Base-by-base conservation (phyloP, 331 rosid genomes). In the Pyrus hybrid region DNA sequence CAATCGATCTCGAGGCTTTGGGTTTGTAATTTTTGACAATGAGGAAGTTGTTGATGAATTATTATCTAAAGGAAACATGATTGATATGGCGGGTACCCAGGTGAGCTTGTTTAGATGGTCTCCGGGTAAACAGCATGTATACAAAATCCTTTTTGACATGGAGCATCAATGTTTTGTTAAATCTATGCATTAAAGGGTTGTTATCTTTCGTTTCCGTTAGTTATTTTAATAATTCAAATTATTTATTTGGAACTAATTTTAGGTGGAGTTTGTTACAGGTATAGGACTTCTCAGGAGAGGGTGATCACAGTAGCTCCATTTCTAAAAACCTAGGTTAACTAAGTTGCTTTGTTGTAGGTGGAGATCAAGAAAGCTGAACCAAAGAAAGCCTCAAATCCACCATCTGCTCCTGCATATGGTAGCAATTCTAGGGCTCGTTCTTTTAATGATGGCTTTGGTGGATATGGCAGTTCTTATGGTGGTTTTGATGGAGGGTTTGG, bases 301-400 rank as follows among this genome's bases (percentile, higher is more conserved):
- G 84, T 75, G 75, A 60, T 56, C 79, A 47, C 35, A 53, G 49
- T 85, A 82, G 86, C 80, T 74, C 41, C 63, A 30, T 82, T 78
- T 77, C 72, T 32, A 71, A 82, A 72, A 62, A 43, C 30, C 80
- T 87, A 87, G 91, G 91, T 87, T 85, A 78, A 87, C 85, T 82
- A 82, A 87, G 88, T 76, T 87, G 85, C 87, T 87, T 80, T 87
- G 83, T 87, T 87, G 91, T 87, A 87, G 91, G 91, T 87, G 91
- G 88, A 87, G 85, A 82, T 87, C 88, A 87, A 87, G 86, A 87
- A 87, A 87, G 91, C 91, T 56, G 91, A 87, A 87, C 91, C 91
- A 80, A 87, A 84, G 91, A 87, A 84, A 87, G 76, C 91, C 88
- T 87, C 91, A 57, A 87, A 87, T 83, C 91, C 87, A 71, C 88